Percentiles rank a stretch among this genome's conserved stretches.
Conservation (phyloP, 2,329 filamentous ascomycete species). For the Scytalidium sp. region DNA sequence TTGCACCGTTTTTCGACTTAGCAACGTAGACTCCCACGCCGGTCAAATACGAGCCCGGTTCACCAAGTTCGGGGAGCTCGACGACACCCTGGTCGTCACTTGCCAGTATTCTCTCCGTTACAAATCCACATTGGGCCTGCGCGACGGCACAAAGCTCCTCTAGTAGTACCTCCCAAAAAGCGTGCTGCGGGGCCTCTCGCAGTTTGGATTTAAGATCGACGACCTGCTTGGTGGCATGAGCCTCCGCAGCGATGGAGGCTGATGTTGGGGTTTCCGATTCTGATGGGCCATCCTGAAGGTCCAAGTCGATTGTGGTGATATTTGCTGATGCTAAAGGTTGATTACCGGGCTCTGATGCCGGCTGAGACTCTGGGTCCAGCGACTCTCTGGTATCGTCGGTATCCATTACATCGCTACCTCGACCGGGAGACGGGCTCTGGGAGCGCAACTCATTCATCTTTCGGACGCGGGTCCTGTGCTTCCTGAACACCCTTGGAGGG, state of each 20-base stretch:
- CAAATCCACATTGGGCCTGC: conserved; percentile 65
- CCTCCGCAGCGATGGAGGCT: conserved; percentile 40
- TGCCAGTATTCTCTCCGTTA: conserved; percentile 60
- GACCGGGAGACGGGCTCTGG: not conserved
- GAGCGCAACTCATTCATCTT: not conserved
- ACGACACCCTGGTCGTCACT: conserved; percentile 56
- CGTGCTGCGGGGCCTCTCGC: conserved; percentile 47
- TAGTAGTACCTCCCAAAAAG: conserved; percentile 63
- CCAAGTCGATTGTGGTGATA: not conserved
- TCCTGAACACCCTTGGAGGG: not conserved
- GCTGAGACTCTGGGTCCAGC: not conserved
- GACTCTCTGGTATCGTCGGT: not conserved
- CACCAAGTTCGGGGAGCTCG: conserved; percentile 58
- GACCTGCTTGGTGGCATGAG: conserved; percentile 57
- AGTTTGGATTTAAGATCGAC: conserved; percentile 57
- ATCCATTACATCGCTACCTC: not conserved
- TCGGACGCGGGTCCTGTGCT: not conserved
- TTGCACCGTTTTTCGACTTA: conserved; percentile 50
- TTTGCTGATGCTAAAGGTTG: not conserved
- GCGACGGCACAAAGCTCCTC: conserved; percentile 61
- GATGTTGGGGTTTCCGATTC: not conserved
- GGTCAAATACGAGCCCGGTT: conserved; percentile 60
- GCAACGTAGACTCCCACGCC: conserved; percentile 66
- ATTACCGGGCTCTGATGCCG: not conserved
- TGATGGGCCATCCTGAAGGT: not conserved